A percentile compares a stretch with the other conserved stretches of the same genome.
Evolutionary conservation across 805 yeast species (phyloP).

Genomic region (Yarrowia yakushimensis): DNA sequence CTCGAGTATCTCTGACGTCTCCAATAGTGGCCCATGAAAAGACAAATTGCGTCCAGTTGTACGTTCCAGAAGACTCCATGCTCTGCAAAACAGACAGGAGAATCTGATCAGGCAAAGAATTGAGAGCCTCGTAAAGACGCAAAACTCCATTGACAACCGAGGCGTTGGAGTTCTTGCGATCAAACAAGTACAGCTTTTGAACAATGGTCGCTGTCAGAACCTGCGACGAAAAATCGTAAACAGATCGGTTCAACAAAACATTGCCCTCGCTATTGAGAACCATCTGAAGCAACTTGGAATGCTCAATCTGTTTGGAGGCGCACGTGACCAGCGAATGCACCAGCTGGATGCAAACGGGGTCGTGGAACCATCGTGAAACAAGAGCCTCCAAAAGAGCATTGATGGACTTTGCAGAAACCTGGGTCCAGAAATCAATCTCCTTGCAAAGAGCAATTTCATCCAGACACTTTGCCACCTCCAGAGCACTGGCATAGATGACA

Average conservation of each 20-base stretch:
- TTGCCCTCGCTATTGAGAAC: slow-evolving; percentile 50
- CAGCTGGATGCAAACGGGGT: slow-evolving; percentile 47
- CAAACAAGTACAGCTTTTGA: slow-evolving; percentile 48
- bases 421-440: slow-evolving; percentile 28
- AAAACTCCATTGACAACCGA: slow-evolving; percentile 51
- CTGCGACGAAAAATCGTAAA: slow-evolving; percentile 36
- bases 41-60: slow-evolving; percentile 22
- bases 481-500: background rate
- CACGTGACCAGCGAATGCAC: slow-evolving; percentile 42
- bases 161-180: slow-evolving; percentile 46
- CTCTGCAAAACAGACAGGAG: slow-evolving; percentile 52
- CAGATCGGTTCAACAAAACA: background rate
- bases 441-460: background rate
- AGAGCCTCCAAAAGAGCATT: slow-evolving; percentile 38
- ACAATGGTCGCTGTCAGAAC: slow-evolving; percentile 47
- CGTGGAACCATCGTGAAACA: slow-evolving; percentile 45
- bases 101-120: slow-evolving; percentile 56
- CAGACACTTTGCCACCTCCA: background rate
- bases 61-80: slow-evolving; percentile 46
- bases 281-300: slow-evolving; percentile 58
- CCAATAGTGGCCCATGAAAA: slow-evolving; percentile 17
- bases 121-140: slow-evolving; percentile 60
- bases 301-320: slow-evolving; percentile 41
- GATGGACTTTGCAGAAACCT: slow-evolving; percentile 28
- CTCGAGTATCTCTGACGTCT: background rate